These are phyloP conservation scores for Mortierella sp. DNA, from an alignment of 371 early-diverging fungal species.

Conservation along the genomic window DNA sequence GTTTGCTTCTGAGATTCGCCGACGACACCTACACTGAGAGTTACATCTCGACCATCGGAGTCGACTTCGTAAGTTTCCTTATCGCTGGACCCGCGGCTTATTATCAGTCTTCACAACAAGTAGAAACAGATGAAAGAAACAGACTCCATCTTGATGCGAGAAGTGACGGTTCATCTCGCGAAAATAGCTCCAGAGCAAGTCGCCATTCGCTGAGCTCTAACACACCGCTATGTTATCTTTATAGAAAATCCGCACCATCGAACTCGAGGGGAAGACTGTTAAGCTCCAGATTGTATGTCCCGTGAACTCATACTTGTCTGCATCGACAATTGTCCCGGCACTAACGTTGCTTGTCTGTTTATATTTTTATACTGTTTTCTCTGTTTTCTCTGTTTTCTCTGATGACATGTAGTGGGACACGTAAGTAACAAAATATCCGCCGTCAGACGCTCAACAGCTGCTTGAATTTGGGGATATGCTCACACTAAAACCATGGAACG, in stretches of 20 bases:
- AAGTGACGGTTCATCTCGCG: too few relatives aligned
- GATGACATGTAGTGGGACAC: neutral
- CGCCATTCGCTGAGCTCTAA: neutral
- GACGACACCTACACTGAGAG: constrained; percentile 99
- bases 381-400: neutral
- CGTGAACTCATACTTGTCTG: neutral
- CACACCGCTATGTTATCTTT: neutral
- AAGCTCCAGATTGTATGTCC: constrained; percentile 96
- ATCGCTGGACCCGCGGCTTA: neutral
- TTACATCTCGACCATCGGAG: constrained; percentile 99
- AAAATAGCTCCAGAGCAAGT: too few relatives aligned
- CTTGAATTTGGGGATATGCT: too few relatives aligned
- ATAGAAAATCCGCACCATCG: constrained; percentile 99
- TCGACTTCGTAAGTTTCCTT: constrained; percentile 85
- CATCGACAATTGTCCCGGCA: neutral
- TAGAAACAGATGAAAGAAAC: too few relatives aligned
- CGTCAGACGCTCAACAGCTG: too few relatives aligned
- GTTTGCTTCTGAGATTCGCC: constrained; percentile 97
- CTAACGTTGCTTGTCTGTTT: neutral
- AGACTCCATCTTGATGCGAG: too few relatives aligned
- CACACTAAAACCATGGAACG: constrained; percentile 1
- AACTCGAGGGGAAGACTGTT: constrained; percentile 97
- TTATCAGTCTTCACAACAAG: too few relatives aligned
- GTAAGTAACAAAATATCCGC: neutral
- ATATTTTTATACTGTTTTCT: neutral